These are phyloP conservation scores for Sclerotinia subarctica DNA, from an alignment of 2,329 filamentous ascomycete genomes.

Conservation along the genomic window DNA sequence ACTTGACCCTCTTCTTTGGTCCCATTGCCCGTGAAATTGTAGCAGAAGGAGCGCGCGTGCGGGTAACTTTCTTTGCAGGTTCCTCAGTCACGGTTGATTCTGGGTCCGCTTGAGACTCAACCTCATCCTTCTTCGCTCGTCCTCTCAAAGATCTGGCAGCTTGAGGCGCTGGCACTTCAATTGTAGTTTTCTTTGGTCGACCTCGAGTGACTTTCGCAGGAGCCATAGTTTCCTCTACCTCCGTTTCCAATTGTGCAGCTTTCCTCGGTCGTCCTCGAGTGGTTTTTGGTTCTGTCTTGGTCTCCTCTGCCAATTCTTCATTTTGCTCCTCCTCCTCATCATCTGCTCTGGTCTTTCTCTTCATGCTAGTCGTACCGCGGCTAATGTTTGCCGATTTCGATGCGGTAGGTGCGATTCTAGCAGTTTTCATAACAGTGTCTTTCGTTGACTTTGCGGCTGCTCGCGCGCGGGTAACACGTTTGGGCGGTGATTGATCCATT, in stretches of 20 bases:
- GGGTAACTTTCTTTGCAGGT: constrained; percentile 41
- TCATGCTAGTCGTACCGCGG: constrained; percentile 39
- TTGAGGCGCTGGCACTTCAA: constrained; percentile 28
- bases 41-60: constrained; percentile 38
- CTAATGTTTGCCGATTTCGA: constrained; percentile 42
- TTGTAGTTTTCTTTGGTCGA: constrained; percentile 43
- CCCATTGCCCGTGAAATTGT: constrained; percentile 45
- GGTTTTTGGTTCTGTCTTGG: constrained; percentile 39
- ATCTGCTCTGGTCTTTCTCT: constrained; percentile 56
- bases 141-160: constrained; percentile 30
- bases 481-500: constrained; percentile 56
- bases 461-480: constrained; percentile 55
- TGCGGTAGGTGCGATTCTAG: constrained; percentile 49
- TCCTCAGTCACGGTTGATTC: constrained; percentile 36
- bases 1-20: constrained; percentile 60
- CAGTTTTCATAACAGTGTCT: constrained; percentile 43
- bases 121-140: constrained; percentile 34
- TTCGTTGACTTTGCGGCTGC: constrained; percentile 43
- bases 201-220: constrained; percentile 44
- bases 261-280: constrained; percentile 50
- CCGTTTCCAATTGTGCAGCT: constrained; percentile 32
- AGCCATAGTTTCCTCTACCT: constrained; percentile 27
- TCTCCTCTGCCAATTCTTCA: constrained; percentile 14
- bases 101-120: constrained; percentile 25
- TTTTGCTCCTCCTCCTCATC: constrained; percentile 38